Evolutionary conservation across 2,329 filamentous ascomycete genomes (phyloP), one percentile per base, ranked within the genome.

Genomic region (Epichloe hybrida): DNA sequence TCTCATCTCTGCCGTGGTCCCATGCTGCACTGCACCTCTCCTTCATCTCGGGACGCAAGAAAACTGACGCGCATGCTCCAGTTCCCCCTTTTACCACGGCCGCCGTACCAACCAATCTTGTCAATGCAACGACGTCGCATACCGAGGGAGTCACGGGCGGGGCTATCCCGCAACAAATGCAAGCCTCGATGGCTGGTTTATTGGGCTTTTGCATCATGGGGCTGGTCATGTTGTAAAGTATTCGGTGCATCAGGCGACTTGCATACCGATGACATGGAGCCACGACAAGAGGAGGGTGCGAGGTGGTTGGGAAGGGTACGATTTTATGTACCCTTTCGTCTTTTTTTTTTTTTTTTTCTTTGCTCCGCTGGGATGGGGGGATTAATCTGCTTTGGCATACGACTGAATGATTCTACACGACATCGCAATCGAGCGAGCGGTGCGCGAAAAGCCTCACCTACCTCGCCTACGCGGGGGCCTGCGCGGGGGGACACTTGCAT

Each of bases 181-280:
- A 66, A 53, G 56, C 57, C 44, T 68, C 65, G 46, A 61, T 65
- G 54, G 61, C 55, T 41, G 65, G 65, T 36, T 57, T 68, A n/a
- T 50, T 68, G 51, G 65, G 63, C 37, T 68, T 68, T 53, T 64
- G 64, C 54, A 63, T 66, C 56, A 61, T 68, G 58, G 62, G 64
- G 17, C 55, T 68, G 46, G 59, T 66, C 55, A 58, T 67, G 57
- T 46, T 67, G 50, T 68, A 60, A 52, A n/a, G 5, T 7, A 34
- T 17, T 17, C 4, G 46, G 8, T 39, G 11, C 36, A 34, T 8
- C 37, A 35, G 17, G 42, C 34, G 13, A 20, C 42, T 51, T 27
- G 40, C 39, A 44, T 23, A 41, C 37, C 4, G 48, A 53, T 42
- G 52, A 48, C 21, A 49, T 46, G 21, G 50, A 8, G 4, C 34